phyloP scores from a whole-genome alignment of 306 rosid species.

The Dalbergia cultrata region DNA sequence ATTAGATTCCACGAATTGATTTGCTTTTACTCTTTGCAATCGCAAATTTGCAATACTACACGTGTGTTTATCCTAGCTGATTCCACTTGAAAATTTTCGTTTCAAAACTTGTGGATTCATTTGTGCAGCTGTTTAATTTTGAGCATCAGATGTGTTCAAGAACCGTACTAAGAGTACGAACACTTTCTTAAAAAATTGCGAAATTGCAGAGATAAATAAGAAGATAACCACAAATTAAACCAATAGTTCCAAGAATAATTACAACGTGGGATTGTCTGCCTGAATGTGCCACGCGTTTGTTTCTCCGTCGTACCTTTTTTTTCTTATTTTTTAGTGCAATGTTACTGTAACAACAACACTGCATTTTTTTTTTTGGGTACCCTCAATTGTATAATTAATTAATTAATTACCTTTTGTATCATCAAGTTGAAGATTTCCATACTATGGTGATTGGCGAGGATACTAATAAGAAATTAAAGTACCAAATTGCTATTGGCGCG shows the following conservation, averaged over 20 bases:
- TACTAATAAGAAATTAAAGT: neutral
- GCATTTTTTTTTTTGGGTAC: neutral
- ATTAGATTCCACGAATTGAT: neutral
- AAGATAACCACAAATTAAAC: neutral
- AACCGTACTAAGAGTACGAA: neutral
- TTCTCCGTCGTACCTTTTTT: too few relatives aligned
- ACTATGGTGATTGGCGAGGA: neutral
- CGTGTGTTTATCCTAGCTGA: neutral
- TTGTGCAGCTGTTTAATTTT: constrained; percentile 3
- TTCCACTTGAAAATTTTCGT: neutral
- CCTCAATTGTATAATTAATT: neutral
- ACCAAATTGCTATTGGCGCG: neutral
- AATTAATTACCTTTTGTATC: neutral
- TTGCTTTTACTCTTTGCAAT: neutral
- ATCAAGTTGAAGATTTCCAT: neutral
- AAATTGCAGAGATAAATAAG: neutral
- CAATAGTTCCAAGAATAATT: neutral
- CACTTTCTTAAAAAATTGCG: neutral
- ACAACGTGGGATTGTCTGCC: too few relatives aligned
- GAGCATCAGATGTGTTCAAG: neutral
- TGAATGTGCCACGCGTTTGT: too few relatives aligned
- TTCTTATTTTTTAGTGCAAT: too few relatives aligned
- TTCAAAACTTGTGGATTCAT: neutral
- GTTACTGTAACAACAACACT: neutral
- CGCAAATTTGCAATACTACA: neutral